Percentiles rank a stretch among this genome's conserved stretches.
Conservation (phyloP, 345 rosid genomes). For the Ceriops zippeliana region DNA sequence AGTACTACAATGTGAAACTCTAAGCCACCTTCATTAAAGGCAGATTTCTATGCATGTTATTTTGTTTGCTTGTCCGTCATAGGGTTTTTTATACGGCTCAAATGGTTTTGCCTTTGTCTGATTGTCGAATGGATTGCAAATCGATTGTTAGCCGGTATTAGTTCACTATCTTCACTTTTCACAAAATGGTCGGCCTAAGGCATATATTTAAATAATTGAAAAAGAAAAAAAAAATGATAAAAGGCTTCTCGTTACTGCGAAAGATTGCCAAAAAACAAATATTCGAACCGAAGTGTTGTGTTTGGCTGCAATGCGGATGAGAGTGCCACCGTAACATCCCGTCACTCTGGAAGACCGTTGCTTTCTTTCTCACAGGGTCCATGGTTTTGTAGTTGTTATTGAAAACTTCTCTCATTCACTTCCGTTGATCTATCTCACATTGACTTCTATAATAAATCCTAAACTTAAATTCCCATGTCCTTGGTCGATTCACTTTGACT, state of each 20-base stretch:
- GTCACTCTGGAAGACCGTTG: no score
- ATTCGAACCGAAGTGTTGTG: conserved; percentile 16
- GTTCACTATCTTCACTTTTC: no score
- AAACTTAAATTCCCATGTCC: background rate
- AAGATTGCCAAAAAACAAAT: background rate
- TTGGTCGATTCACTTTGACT: background rate
- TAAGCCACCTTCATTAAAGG: conserved; percentile 12
- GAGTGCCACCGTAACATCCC: background rate
- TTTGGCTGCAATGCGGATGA: conserved; percentile 12
- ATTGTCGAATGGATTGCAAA: conserved; percentile 11
- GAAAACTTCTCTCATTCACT: no score
- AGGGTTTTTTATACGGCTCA: background rate
- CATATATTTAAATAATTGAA: background rate
- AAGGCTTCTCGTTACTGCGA: background rate
- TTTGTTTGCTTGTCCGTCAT: background rate
- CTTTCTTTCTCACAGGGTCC: no score
- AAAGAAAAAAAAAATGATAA: no score
- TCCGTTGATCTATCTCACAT: background rate
- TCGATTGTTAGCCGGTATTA: background rate
- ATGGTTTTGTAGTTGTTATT: background rate
- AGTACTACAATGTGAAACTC: conserved; percentile 2
- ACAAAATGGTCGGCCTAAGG: background rate
- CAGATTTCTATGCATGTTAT: background rate
- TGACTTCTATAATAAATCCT: background rate
- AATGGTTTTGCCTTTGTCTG: conserved; percentile 2